Evolutionary conservation across 306 rosid genomes (phyloP).

Genomic region (Prunus salicina): DNA sequence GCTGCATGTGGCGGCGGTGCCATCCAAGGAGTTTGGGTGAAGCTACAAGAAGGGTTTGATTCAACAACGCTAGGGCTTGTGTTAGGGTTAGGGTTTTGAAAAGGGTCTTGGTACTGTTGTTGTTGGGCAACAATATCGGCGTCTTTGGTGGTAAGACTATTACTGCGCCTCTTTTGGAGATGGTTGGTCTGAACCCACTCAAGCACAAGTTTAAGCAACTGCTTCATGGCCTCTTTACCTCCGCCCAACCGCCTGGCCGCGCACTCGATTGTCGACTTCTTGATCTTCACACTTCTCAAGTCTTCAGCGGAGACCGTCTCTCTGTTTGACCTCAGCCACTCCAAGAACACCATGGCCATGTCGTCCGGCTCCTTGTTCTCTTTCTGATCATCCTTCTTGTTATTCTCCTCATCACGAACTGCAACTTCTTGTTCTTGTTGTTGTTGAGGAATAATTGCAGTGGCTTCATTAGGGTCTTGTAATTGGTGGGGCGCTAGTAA

Average conservation of each 20-base stretch:
- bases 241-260: conserved; percentile 89
- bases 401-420: background rate
- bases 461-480: background rate
- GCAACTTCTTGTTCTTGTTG: conserved; percentile 8
- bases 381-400: background rate
- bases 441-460: background rate
- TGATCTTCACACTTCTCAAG: conserved; percentile 77
- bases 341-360: conserved; percentile 83
- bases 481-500: background rate
- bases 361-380: conserved; percentile 38
- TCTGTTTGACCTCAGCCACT: conserved; percentile 75
- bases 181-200: conserved; percentile 95
- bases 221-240: conserved; percentile 91
- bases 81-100: conserved; percentile 38
- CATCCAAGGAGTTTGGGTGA: conserved; percentile 41
- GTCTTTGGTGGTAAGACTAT: conserved; percentile 20
- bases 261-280: conserved; percentile 71
- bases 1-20: conserved; percentile 19
- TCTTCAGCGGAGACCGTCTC: conserved; percentile 88
- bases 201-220: conserved; percentile 78
- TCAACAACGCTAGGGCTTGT: conserved; percentile 17
- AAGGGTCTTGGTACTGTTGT: conserved; percentile 33
- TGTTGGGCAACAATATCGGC: conserved; percentile 2
- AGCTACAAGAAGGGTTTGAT: conserved; percentile 25
- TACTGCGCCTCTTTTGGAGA: conserved; percentile 57